Evolutionary conservation across 805 yeast species (phyloP).

Genomic region (Metschnikowia arizonensis): DNA sequence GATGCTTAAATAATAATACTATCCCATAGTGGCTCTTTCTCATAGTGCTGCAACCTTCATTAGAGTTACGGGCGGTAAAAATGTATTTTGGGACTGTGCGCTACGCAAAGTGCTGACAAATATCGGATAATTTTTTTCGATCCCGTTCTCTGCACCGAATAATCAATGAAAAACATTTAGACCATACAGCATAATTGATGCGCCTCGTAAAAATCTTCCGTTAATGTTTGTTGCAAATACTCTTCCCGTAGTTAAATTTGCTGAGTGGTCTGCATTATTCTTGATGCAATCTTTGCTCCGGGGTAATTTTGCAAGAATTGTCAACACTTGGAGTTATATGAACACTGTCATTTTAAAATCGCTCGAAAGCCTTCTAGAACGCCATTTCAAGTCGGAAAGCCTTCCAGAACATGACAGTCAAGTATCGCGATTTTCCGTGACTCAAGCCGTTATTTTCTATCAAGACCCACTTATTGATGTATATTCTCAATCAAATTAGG

Average conservation of each 20-base stretch:
- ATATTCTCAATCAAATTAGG: neutral
- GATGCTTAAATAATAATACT: neutral
- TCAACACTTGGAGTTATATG: neutral
- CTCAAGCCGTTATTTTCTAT: neutral
- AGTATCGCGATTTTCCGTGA: neutral
- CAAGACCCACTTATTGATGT: neutral
- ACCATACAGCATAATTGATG: neutral
- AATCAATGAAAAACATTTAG: neutral
- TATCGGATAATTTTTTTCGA: neutral
- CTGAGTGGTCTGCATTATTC: neutral
- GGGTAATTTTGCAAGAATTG: neutral
- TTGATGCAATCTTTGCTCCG: neutral
- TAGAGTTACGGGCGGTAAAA: neutral
- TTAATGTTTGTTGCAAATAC: neutral
- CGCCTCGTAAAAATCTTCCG: neutral
- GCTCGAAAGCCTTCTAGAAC: too few relatives aligned
- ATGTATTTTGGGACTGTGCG: neutral
- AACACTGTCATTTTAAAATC: neutral
- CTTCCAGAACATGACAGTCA: neutral
- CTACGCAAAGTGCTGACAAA: slow-evolving; percentile 4
- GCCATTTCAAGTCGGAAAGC: too few relatives aligned
- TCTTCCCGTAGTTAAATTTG: neutral
- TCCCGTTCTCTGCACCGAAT: neutral
- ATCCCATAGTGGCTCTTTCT: neutral
- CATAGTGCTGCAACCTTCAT: neutral